Base-by-base conservation (phyloP, 192 early-diverging fungal genomes). In the Spizellomyces sp. region DNA sequence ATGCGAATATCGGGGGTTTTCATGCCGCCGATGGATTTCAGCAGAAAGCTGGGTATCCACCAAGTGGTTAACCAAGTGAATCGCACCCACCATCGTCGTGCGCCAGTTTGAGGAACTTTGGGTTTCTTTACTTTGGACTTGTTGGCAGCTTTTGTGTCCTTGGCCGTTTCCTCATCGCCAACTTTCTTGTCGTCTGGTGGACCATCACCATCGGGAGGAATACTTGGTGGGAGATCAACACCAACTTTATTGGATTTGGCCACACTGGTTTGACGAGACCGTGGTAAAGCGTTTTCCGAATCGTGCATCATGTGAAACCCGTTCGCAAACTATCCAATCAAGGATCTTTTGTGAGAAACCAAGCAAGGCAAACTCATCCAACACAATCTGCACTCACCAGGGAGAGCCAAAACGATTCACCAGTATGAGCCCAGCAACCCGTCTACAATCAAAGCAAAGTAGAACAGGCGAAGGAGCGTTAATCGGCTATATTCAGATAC, bases 11-110 rank as follows among this genome's bases (percentile, higher is more conserved):
- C 92, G 82, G 50, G 88, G 86, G 52, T 44, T 52, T 75, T 89
- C 86, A 88, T 93, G 47, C 90, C 83, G 22, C 93, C 93, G 72
- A 92, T 91, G 69, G 76, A 84, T 14, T 48, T 62, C 47, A 99
- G 68, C 22, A 80, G 85, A 17, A 67, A 70, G 36, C 84, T 84
- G n/a, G 96, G 96, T 47, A 98, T 84, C 90, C 87, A 91, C 90
- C 90, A 93, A 12, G 88, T 94, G 65, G 84, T 83, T 46, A 82
- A 64, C 90, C 90, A 93, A 6, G 93, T 93, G 67, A 93, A 83
- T 62, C 86, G 79, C 36, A 96, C 80, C 96, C 96, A 99, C 48
- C 72, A 50, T n/a, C 64, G 17, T 70, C 94, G 87, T 42, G 81
- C 83, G 65, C 86, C 81, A 55, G 86, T 83, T 22, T 75, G 64